Conservation (phyloP, 2,329 filamentous ascomycete genomes). For the Aureobasidium sp. region DNA sequence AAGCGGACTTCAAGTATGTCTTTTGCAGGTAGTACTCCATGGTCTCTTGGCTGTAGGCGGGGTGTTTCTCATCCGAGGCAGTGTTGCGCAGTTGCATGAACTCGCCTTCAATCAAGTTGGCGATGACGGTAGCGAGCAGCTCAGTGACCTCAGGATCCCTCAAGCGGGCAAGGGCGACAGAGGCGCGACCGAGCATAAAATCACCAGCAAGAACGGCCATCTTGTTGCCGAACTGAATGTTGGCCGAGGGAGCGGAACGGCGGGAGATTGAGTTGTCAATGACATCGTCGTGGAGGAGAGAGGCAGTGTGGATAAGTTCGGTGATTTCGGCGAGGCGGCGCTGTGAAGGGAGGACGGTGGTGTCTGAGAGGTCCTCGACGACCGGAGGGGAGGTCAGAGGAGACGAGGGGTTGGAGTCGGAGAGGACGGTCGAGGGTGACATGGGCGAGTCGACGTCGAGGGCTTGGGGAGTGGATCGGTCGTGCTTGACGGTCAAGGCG, state of each 20-base stretch:
- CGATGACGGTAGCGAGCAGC: constrained; percentile 89
- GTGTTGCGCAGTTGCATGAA: constrained; percentile 99
- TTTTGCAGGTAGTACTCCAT: constrained; percentile 94
- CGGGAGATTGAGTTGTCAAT: constrained; percentile 87
- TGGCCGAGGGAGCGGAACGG: constrained; percentile 78
- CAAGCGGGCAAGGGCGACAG: constrained; percentile 82
- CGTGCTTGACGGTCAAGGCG: constrained; percentile 63
- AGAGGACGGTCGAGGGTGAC: constrained; percentile 55
- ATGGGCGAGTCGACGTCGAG: constrained; percentile 53
- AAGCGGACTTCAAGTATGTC: constrained; percentile 95
- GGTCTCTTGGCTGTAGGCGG: constrained; percentile 79
- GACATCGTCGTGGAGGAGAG: constrained; percentile 94
- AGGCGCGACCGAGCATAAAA: constrained; percentile 86
- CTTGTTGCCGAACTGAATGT: constrained; percentile 95
- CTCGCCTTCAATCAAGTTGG: constrained; percentile 94
- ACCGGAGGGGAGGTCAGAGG: constrained; percentile 47
- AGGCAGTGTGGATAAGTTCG: constrained; percentile 94
- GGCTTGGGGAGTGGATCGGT: constrained; percentile 24
- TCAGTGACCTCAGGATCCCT: constrained; percentile 93
- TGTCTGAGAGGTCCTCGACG: constrained; percentile 38
- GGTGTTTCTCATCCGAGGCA: constrained; percentile 74
- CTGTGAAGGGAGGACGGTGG: constrained; percentile 84
- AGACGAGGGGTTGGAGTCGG: constrained; percentile 72
- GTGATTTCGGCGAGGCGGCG: constrained; percentile 91
- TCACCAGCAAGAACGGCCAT: constrained; percentile 98